Evolutionary conservation across 306 rosid genomes (phyloP), one percentile per base, ranked within the genome.

Genomic region (Cicer arietinum): DNA sequence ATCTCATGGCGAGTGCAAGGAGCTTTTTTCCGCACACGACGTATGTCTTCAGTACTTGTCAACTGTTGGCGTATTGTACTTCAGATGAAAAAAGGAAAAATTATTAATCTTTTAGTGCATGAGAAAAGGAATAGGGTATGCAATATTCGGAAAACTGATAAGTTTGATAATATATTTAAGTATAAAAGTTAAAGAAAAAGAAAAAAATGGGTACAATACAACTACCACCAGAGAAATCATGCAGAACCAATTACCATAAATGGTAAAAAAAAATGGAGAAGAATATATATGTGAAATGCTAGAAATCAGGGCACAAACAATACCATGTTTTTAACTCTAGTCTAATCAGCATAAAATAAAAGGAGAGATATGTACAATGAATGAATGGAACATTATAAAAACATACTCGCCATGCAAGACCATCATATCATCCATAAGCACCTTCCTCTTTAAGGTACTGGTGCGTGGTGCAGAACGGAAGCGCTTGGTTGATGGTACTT

Each of bases 391-490:
- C 71, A 77, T 37, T 18, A 50, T 72, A 77, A 78, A 40, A 73
- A 92, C 99, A 80, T 92, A 95, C 99, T 95, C 99, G 87, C 99
- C 99, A 74, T 95, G 93, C 86, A 95, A 82, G 83, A 95, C 98
- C 99, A 95, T 95, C 76, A 83, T 83, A 73, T 90, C 98, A 83
- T 95, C 99, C 93, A 90, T 84, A 64, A 86, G 91, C 81, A 95
- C 98, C 91, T 95, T 95, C 89, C 96, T 88, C 87, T 92, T 95
- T 67, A 84, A 65, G 56, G 83, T 81, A 85, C 82, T 85, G 76
- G 85, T 70, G 14, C 97, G 96, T 4, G 82, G 20, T 54, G 85
- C 83, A 74, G 92, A 48, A 41, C 98, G 87, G 16, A 68, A 30
- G 18, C 91, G 90, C 84, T 92, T 92, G 6, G 60, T 52, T 81